Evolutionary conservation across 228 moss, liverwort and hornwort species (phyloP), one percentile per base, ranked within the genome.

Genomic region (Sphagnum fallax): DNA sequence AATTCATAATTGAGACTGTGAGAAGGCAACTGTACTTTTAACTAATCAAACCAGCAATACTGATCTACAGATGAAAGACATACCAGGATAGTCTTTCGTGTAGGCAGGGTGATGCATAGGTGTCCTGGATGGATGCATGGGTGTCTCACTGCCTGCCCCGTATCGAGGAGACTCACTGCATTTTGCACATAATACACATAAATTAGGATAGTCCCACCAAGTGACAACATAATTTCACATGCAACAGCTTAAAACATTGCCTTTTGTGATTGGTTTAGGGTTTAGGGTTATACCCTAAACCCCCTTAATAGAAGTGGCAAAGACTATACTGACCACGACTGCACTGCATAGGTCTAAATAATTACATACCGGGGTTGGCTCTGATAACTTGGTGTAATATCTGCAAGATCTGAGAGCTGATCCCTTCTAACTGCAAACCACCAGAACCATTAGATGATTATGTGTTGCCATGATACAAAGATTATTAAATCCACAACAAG

Each of bases 121-220:
- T 49, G 98, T 98, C 71, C 98, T 83, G 52, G 94, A 94, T 52
- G 98, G 98, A 82, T 98, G 98, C 83, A 98, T 88, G n/a, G 98
- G 98, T 18, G 98, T 98, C 77, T 98, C 98, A 67, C 94, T 98
- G 67, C 98, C 98, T 63, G 90, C 91, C 73, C 92, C 92, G 72
- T 92, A 98, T 64, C 98, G 90, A 76, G 98, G 98, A 67, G 98
- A 94, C 70, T 94, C 98, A 76, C 95, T 86, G 69, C 55, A 67
- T 32, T 50, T 50, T 13, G 51, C 15, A 16, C 3, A 32, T 32
- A 55, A 55, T 55, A 55, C 9, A 55, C 32, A 32, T 32, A 32
- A 32, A 32, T 32, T 32, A 32, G 32, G 32, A 32, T 32, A 32
- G 2, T 32, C 32, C 32, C 32, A 32, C 32, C 32, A 32, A 32